phyloP scores from a whole-genome alignment of 1,284 basidiomycete species.

The Irpex rosettiformis region DNA sequence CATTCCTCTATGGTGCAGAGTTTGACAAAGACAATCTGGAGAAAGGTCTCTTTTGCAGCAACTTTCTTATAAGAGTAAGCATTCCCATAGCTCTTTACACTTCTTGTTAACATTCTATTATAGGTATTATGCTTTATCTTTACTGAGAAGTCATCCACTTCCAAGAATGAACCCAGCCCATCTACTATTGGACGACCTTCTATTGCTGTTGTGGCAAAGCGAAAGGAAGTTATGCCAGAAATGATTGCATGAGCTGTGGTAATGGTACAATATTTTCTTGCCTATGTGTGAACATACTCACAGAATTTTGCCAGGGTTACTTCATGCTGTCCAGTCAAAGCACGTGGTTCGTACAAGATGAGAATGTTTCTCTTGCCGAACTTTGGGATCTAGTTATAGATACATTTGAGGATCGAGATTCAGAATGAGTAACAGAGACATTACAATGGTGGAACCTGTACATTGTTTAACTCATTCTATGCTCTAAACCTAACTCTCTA shows the following conservation, averaged over 20 bases:
- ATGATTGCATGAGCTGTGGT: constrained; percentile 1
- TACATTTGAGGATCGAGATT: too few relatives aligned
- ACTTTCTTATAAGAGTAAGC: not conserved
- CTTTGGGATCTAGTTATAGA: too few relatives aligned
- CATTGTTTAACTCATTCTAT: too few relatives aligned
- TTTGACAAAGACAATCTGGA: not conserved
- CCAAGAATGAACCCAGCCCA: not conserved
- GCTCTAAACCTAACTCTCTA: too few relatives aligned
- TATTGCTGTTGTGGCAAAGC: not conserved
- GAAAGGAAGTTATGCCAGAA: not conserved
- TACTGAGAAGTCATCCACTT: not conserved
- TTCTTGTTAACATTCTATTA: not conserved
- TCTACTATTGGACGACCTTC: not conserved
- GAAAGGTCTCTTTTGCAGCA: not conserved
- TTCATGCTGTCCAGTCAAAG: not conserved
- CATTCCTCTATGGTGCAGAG: not conserved
- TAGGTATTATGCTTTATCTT: not conserved
- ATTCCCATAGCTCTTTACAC: not conserved
- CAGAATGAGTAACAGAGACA: too few relatives aligned
- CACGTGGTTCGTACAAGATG: not conserved
- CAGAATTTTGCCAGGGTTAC: not conserved
- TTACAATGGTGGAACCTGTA: too few relatives aligned
- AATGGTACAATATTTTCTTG: not conserved
- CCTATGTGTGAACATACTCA: not conserved
- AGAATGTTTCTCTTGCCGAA: too few relatives aligned